Conservation (phyloP, 768 basidiomycete genomes). For the Boletus pseudo-olivaceus region DNA sequence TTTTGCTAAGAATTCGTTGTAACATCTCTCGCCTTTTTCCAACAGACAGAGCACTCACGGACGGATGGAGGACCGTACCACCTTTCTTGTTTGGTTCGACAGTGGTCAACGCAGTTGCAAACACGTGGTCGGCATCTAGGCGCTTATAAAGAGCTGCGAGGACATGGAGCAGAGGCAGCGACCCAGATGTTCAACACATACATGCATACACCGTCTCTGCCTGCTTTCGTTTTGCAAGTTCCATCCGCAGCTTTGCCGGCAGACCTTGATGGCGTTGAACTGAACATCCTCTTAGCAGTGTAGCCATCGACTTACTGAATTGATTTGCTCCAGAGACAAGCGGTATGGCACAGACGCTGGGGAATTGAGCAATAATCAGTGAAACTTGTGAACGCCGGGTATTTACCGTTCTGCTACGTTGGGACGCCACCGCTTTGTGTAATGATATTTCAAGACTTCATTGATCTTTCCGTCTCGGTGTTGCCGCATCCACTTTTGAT, state of each 20-base stretch:
- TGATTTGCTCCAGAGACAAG: slow-evolving; percentile 50
- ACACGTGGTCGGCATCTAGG: slow-evolving; percentile 48
- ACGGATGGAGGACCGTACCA: slow-evolving; percentile 43
- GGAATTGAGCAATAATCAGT: not conserved
- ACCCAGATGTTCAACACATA: slow-evolving; percentile 10
- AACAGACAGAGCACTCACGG: slow-evolving; percentile 28
- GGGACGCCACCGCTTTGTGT: slow-evolving; percentile 42
- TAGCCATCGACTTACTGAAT: slow-evolving; percentile 35
- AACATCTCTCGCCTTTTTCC: not conserved
- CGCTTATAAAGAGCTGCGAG: slow-evolving; percentile 53
- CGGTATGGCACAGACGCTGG: slow-evolving; percentile 54
- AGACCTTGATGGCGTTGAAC: slow-evolving; percentile 35
- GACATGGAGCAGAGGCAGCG: slow-evolving; percentile 2
- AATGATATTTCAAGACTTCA: slow-evolving; percentile 50
- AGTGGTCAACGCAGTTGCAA: slow-evolving; percentile 63
- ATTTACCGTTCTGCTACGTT: slow-evolving; percentile 52
- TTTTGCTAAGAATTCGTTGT: slow-evolving; percentile 51
- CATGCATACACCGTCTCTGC: slow-evolving; percentile 28
- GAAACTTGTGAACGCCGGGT: not conserved
- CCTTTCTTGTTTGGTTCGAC: slow-evolving; percentile 51
- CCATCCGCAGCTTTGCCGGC: slow-evolving; percentile 38
- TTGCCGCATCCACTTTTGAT: slow-evolving; percentile 41
- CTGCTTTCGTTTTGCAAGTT: slow-evolving; percentile 29
- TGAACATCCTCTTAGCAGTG: not conserved
- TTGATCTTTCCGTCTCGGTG: slow-evolving; percentile 14